phyloP scores from a whole-genome alignment of 441 rosid species.

The Melastoma candidum region DNA sequence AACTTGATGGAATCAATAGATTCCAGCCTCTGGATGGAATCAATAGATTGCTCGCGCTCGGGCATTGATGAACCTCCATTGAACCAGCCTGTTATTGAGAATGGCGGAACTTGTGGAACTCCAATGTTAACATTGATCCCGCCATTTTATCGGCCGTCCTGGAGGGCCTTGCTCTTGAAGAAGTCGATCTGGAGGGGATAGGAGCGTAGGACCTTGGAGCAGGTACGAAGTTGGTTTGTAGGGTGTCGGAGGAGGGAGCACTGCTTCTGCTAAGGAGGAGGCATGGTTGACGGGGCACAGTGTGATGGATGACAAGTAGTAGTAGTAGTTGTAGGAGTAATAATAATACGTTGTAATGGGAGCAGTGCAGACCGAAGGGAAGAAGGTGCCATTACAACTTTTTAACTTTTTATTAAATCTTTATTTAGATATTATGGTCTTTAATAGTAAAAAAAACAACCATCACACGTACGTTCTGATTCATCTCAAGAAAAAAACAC shows the following conservation, averaged over 20 bases:
- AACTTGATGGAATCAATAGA: too few species aligned
- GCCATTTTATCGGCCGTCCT: constrained; percentile 7
- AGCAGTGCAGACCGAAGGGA: too few species aligned
- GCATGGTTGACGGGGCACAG: constrained; percentile 20
- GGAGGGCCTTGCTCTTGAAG: constrained; percentile 34
- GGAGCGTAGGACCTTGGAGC: constrained; percentile 20
- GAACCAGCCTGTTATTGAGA: constrained; percentile 36
- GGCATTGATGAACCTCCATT: constrained; percentile 55
- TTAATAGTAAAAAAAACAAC: too few species aligned
- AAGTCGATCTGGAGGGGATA: constrained; percentile 41
- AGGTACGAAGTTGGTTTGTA: constrained; percentile 9
- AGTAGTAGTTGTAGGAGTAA: too few species aligned
- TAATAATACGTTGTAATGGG: too few species aligned
- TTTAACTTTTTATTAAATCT: too few species aligned
- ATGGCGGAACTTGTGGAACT: constrained; percentile 34
- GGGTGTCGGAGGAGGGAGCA: constrained; percentile 9
- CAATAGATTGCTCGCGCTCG: constrained; percentile 32
- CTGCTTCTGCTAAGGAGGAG: constrained; percentile 44
- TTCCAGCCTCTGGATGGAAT: constrained; percentile 17
- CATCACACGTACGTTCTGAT: too few species aligned
- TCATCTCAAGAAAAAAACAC: too few species aligned
- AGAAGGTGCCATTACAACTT: too few species aligned
- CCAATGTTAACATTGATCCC: constrained; percentile 19
- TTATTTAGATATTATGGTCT: too few species aligned
- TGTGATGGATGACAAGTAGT: neutral